phyloP scores from a whole-genome alignment of 108 stramenopile species.

The Pseudonitzschia pungens region DNA sequence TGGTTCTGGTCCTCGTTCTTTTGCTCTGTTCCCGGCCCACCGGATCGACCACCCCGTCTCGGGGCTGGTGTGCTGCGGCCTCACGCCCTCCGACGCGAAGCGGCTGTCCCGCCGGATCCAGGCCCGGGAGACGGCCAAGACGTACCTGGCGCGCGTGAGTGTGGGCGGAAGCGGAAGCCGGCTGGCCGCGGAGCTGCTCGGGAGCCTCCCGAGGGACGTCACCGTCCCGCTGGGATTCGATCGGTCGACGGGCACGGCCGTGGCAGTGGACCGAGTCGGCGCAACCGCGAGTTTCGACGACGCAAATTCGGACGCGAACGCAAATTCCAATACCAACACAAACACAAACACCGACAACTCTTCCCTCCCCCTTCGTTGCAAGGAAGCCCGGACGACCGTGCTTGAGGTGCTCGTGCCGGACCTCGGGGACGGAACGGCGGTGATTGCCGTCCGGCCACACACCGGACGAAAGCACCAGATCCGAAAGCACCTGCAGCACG shows the following conservation, averaged over 20 bases:
- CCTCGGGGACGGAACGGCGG: neutral
- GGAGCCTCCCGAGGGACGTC: neutral
- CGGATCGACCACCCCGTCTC: conserved; percentile 12
- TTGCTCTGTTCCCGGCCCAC: neutral
- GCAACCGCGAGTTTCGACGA: no score
- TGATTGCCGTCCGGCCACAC: conserved; percentile 11
- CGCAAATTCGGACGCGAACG: no score
- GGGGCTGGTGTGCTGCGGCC: conserved; percentile 14
- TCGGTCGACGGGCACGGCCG: neutral
- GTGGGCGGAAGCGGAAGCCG: neutral
- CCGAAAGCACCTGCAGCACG: conserved; percentile 5
- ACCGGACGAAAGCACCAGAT: conserved; percentile 20
- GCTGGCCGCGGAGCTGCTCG: neutral
- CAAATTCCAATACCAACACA: no score
- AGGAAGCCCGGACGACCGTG: neutral
- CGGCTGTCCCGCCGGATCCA: neutral
- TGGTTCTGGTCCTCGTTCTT: no score
- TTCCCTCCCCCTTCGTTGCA: no score
- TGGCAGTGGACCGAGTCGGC: no score
- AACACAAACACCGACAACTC: no score
- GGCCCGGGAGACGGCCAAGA: neutral
- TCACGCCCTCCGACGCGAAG: neutral
- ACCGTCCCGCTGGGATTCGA: conserved; percentile 1
- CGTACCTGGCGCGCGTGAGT: conserved; percentile 9
- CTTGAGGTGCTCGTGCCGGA: neutral